Evolutionary conservation across 805 yeast species (phyloP).

Genomic region (Komagataella phaffii): DNA sequence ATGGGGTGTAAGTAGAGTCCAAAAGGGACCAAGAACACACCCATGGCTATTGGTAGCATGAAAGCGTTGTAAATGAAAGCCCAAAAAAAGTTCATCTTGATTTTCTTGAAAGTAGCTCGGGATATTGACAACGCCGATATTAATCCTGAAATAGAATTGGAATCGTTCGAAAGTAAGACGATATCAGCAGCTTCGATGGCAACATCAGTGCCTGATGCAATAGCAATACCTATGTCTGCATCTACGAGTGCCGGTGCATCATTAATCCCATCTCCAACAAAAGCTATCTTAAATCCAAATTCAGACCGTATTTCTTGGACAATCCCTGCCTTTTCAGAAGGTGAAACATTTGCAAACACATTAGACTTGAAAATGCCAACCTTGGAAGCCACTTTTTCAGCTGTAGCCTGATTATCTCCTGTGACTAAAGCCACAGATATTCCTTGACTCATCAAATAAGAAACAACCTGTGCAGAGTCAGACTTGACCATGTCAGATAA

Average conservation of each 20-base stretch:
- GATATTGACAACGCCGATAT: constrained; percentile 57
- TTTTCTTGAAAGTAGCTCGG: constrained; percentile 52
- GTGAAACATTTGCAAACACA: constrained; percentile 66
- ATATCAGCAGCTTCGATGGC: constrained; percentile 96
- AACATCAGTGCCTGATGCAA: constrained; percentile 87
- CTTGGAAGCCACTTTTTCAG: constrained; percentile 46
- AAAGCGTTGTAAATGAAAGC: constrained; percentile 73
- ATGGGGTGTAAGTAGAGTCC: constrained; percentile 73
- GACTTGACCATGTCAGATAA: constrained; percentile 55
- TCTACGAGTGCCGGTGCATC: constrained; percentile 93
- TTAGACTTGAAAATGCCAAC: constrained; percentile 54
- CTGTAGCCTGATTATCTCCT: constrained; percentile 65
- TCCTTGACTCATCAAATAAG: constrained; percentile 35
- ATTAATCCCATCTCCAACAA: constrained; percentile 96
- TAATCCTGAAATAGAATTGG: constrained; percentile 29
- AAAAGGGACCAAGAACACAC: constrained; percentile 64
- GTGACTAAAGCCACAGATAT: constrained; percentile 74
- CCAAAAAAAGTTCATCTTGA: constrained; percentile 75
- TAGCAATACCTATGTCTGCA: constrained; percentile 83
- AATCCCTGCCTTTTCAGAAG: constrained; percentile 61
- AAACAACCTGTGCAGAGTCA: constrained; percentile 50
- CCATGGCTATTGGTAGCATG: constrained; percentile 93
- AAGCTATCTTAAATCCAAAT: constrained; percentile 42
- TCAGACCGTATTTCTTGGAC: constrained; percentile 39
- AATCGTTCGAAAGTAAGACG: constrained; percentile 42